These are phyloP conservation scores for Erodium trifolium DNA, from an alignment of 441 rosid genomes.

Conservation along the genomic window DNA sequence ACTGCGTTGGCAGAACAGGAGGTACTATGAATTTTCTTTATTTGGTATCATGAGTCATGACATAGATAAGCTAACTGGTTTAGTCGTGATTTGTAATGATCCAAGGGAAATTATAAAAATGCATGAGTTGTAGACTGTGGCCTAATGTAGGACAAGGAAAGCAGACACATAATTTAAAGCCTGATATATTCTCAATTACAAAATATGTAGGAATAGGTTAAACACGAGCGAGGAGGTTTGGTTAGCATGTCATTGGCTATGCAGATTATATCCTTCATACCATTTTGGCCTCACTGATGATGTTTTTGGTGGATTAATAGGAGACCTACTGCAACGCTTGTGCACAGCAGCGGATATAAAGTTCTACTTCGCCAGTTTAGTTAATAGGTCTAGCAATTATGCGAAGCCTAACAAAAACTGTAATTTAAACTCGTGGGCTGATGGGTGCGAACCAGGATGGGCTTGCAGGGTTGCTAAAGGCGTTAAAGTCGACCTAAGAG, in stretches of 20 bases:
- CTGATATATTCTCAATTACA: background rate
- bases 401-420: conserved; percentile 82
- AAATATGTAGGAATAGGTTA: background rate
- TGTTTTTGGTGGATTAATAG: conserved; percentile 30
- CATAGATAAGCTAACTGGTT: background rate
- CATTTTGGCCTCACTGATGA: conserved; percentile 4
- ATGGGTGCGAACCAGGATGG: conserved; percentile 98
- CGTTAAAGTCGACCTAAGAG: conserved; percentile 40
- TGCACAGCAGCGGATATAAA: conserved; percentile 91
- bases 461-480: conserved; percentile 50
- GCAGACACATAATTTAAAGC: background rate
- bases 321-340: conserved; percentile 54
- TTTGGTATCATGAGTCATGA: background rate
- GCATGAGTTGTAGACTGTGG: background rate
- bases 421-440: conserved; percentile 70
- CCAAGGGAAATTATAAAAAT: too few relatives aligned
- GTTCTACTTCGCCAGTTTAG: conserved; percentile 51
- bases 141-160: background rate
- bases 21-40: conserved; percentile 28
- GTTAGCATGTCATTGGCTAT: background rate
- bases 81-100: background rate
- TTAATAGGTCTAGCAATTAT: conserved; percentile 16
- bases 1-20: conserved; percentile 42
- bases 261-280: background rate
- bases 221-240: background rate